Conservation (phyloP, 108 stramenopile species). For the Poteriospumella lacustris region DNA sequence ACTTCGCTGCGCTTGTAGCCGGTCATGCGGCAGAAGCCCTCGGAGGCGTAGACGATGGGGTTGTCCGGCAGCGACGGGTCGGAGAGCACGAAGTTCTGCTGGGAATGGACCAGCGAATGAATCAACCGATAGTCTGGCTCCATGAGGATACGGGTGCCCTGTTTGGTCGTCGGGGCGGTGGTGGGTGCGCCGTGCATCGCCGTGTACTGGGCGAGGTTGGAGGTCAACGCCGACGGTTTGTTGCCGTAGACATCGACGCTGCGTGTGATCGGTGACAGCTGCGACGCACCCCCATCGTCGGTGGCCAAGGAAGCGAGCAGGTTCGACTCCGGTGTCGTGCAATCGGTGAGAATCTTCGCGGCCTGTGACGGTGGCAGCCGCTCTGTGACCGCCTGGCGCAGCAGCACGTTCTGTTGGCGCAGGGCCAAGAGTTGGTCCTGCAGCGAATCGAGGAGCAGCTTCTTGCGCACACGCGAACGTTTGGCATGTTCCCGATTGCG, state of each 20-base stretch:
- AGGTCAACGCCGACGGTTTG: slow-evolving; percentile 1
- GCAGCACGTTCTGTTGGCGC: neutral
- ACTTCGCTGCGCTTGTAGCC: slow-evolving; percentile 88
- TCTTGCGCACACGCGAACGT: slow-evolving; percentile 88
- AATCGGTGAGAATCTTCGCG: slow-evolving; percentile 3
- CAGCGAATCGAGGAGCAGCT: slow-evolving; percentile 90
- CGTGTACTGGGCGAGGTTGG: neutral
- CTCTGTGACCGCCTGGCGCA: neutral
- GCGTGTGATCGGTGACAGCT: no score
- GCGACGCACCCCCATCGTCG: neutral
- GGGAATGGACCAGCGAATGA: slow-evolving; percentile 34
- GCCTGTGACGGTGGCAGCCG: neutral
- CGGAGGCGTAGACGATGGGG: slow-evolving; percentile 54
- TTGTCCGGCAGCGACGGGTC: slow-evolving; percentile 96
- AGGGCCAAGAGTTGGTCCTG: slow-evolving; percentile 53
- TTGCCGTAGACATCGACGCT: no score
- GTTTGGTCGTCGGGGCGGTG: neutral
- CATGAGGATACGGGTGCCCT: slow-evolving; percentile 29
- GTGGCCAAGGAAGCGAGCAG: neutral
- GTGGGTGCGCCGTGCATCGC: neutral
- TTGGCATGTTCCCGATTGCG: slow-evolving; percentile 89
- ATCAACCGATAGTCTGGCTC: slow-evolving; percentile 43
- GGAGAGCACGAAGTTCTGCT: slow-evolving; percentile 56
- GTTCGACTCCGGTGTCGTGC: slow-evolving; percentile 11
- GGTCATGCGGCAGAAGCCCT: slow-evolving; percentile 76